Evolutionary conservation across 768 basidiomycete species (phyloP), one percentile per base, ranked within the genome.

Genomic region (Dacryopinax spathularia): DNA sequence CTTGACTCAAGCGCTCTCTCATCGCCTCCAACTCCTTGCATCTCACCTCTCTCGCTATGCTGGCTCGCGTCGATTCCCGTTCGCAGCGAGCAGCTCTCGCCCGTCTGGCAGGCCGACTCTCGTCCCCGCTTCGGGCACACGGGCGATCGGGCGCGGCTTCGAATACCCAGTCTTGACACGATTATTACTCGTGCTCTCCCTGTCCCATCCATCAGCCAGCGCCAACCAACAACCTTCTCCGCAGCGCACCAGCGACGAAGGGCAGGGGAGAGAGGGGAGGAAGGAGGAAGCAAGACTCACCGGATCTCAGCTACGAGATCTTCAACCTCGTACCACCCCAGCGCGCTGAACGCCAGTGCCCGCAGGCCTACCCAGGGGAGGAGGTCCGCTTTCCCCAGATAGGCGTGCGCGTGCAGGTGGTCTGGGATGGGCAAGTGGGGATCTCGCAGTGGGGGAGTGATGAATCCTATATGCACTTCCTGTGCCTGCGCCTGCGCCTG

Each of bases 291-390:
- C 60, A 34, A 43, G 33, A 72, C 79, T 56, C 67, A 89, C 88
- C 88, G 78, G 68, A 89, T 89, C 72, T 89, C 87, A 20, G 88
- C 88, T 69, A 89, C 86, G 56, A 89, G 76, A 73, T 89, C 87
- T 65, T 89, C 86, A 60, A 89, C 80, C 35, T 80, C 75, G 71
- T 88, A 89, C 87, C 88, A 89, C 1, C 84, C 86, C 35, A 89
- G 64, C 6, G 84, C 77, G 10, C 84, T 78, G 72, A 84, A 89
- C 7, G 82, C 85, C 20, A 88, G 73, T 34, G 79, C 77, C 69
- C 88, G 77, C 81, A 83, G 5, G 13, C 48, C 29, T 15, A 13
- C 86, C 87, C 87, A 90, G 60, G 87, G 85, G 69, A 84, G 75
- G 33, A 80, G 76, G 72, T 90, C 84, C 6, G 82, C 77, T 12